phyloP scores from a whole-genome alignment of 306 rosid species.

The Vicia faba region DNA sequence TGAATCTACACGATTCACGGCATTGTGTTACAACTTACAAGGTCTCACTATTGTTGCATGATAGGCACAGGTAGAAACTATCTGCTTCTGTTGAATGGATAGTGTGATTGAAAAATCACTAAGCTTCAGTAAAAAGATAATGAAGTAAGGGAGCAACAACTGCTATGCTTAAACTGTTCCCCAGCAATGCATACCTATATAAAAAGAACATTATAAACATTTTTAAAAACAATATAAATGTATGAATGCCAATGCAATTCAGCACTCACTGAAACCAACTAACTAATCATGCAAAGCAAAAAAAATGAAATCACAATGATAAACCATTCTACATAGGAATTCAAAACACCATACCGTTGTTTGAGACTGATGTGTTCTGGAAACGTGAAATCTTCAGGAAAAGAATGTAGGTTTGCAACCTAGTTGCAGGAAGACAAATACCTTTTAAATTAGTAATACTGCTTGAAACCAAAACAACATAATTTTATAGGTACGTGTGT shows the following conservation, averaged over 20 bases:
- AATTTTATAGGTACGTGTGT: background rate
- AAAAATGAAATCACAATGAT: background rate
- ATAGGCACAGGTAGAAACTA: constrained; percentile 3
- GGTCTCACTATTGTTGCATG: constrained; percentile 10
- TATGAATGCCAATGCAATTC: constrained; percentile 5
- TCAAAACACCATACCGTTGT: constrained; percentile 63
- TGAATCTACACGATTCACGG: background rate
- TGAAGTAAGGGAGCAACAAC: constrained; percentile 81
- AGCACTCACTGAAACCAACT: background rate
- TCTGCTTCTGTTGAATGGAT: constrained; percentile 31
- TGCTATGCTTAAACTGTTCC: constrained; percentile 85
- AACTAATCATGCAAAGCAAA: background rate
- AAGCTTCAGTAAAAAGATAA: constrained; percentile 64
- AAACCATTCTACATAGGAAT: background rate
- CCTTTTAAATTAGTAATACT: constrained; percentile 32
- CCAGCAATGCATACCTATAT: constrained; percentile 81
- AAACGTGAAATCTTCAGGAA: constrained; percentile 77
- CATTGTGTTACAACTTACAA: constrained; percentile 4
- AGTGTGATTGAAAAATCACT: constrained; percentile 31
- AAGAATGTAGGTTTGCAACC: constrained; percentile 91
- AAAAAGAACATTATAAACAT: constrained; percentile 20
- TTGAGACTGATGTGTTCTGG: constrained; percentile 77
- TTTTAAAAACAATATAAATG: background rate
- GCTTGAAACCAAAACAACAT: constrained; percentile 24
- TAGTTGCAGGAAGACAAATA: constrained; percentile 33